These are phyloP conservation scores for Adiantum capillusveneris DNA, from an alignment of 75 land plant genomes.

Conservation along the genomic window DNA sequence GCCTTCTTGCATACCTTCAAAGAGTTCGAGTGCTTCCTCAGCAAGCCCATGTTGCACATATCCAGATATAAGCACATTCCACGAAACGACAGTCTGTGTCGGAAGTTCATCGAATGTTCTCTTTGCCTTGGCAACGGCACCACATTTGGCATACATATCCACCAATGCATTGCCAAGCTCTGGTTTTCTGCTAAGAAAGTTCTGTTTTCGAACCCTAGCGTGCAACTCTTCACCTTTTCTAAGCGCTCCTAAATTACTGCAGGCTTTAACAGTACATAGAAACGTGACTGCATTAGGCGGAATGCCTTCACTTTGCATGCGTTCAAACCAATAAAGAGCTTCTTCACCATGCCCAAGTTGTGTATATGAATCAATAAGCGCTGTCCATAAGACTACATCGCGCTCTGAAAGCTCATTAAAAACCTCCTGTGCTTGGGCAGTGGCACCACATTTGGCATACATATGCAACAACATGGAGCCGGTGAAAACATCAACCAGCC, in stretches of 20 bases:
- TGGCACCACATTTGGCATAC: background rate
- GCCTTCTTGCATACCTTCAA: constrained; percentile 21
- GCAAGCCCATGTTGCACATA: constrained; percentile 18
- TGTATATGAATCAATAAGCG: background rate
- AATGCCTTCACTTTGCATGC: background rate
- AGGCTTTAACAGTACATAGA: background rate
- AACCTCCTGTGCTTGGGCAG: background rate
- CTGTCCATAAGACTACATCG: background rate
- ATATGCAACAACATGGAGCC: background rate
- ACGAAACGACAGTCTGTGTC: background rate
- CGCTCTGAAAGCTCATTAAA: background rate
- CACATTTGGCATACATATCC: constrained; percentile 25
- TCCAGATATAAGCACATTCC: constrained; percentile 17
- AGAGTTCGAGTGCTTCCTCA: constrained; percentile 20
- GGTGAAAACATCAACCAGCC: no score
- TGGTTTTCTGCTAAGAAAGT: background rate
- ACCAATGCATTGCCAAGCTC: background rate
- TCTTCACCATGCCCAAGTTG: background rate
- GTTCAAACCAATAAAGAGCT: background rate
- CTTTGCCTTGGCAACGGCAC: constrained; percentile 6
- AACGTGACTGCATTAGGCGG: background rate
- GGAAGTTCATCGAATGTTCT: constrained; percentile 13
- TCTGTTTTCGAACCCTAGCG: background rate
- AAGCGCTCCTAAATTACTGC: background rate
- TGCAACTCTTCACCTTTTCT: background rate